A percentile compares a stretch with the other conserved stretches of the same genome.
Evolutionary conservation across 352 stramenopile genomes (phyloP).

Genomic region (Thraustochytrium striatum): DNA sequence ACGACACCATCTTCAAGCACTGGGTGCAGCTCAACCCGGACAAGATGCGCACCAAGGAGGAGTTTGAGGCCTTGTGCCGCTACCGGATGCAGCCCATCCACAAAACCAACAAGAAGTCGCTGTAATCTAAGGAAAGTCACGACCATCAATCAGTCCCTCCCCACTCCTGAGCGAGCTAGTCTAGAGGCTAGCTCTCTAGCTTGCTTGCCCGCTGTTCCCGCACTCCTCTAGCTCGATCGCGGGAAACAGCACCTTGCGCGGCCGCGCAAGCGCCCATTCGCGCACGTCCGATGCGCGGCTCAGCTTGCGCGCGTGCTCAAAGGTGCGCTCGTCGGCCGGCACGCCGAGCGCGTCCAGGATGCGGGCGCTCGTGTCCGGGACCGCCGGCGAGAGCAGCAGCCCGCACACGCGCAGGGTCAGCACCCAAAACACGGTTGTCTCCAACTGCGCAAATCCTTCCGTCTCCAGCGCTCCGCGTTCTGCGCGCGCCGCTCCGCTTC

Average conservation of each 20-base stretch:
- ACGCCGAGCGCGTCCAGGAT: slow-evolving; percentile 31
- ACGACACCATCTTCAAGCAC: slow-evolving; percentile 27
- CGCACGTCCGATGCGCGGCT: no score
- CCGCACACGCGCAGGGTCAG: slow-evolving; percentile 48
- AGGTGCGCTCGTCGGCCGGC: background rate
- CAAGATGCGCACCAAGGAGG: slow-evolving; percentile 13
- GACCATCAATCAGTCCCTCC: no score
- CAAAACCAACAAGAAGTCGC: slow-evolving; percentile 33
- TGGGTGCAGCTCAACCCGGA: slow-evolving; percentile 30
- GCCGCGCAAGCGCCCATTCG: no score
- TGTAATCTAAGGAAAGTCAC: no score
- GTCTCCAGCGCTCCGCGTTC: no score
- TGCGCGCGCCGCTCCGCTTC: background rate
- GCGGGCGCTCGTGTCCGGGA: slow-evolving; percentile 17
- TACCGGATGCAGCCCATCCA: slow-evolving; percentile 35
- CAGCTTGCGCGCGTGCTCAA: background rate
- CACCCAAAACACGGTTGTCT: slow-evolving; percentile 44
- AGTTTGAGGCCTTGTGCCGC: slow-evolving; percentile 20
- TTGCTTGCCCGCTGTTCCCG: no score
- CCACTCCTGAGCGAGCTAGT: no score
- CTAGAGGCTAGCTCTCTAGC: no score
- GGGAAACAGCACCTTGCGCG: no score
- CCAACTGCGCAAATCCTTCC: background rate
- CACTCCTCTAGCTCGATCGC: no score
- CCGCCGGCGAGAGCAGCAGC: slow-evolving; percentile 50